Evolutionary conservation across 495 filamentous ascomycete genomes (phyloP).

Genomic region (Trichoderma orchidacearum): DNA sequence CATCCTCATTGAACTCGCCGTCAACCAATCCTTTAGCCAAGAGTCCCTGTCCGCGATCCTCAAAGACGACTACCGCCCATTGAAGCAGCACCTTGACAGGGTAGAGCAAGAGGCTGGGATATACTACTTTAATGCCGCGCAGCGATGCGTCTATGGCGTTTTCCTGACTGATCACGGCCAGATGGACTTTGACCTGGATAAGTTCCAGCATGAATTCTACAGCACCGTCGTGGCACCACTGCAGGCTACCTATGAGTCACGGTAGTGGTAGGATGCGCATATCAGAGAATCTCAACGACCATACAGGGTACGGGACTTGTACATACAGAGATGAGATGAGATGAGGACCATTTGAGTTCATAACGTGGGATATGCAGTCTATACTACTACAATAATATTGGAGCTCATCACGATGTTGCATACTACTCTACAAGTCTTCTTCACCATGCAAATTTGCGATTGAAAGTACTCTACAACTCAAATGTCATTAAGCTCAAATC

Average conservation of each 20-base stretch:
- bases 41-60: background rate
- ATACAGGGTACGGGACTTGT: no score
- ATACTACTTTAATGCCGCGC: background rate
- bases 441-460: no score
- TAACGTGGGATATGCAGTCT: no score
- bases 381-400: no score
- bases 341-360: no score
- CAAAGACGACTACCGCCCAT: background rate
- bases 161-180: background rate
- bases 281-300: no score
- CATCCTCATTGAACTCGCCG: background rate
- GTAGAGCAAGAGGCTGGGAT: background rate
- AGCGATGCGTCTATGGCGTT: background rate
- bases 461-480: no score
- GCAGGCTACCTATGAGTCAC: background rate
- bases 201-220: background rate
- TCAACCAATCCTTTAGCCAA: background rate
- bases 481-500: no score
- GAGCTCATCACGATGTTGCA: no score
- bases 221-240: background rate
- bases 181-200: background rate
- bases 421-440: no score
- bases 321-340: no score
- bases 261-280: no score
- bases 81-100: background rate